Evolutionary conservation across 176 grass and related monocot species (phyloP), one percentile per base, ranked within the genome.

Genomic region (sorghum (Sorghum bicolor)): DNA sequence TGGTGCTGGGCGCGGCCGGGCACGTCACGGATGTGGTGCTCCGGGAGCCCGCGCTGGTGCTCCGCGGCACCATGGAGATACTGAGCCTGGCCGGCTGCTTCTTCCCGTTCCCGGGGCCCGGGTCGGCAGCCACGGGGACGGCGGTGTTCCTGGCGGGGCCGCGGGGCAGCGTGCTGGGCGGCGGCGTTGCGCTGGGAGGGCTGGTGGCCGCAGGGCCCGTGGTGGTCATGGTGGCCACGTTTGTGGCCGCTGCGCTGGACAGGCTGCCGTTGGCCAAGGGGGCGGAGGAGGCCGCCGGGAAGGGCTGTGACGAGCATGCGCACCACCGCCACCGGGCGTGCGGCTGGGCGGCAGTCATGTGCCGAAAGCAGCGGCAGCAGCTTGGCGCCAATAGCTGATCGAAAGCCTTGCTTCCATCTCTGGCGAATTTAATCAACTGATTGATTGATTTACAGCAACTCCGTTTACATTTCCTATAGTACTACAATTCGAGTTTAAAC

Each of bases 141-240:
- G 68, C 78, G 6, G 82, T 88, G 34, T 86, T 88, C 78, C 69
- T 92, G 33, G 57, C 86, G 0, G 86, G 90, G 31, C 79, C 82
- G 58, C 79, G 75, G 3, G 90, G 90, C 9, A 55, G 69, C 33
- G 86, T 88, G 31, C 64, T 88, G 48, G 90, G 90, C 31, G 83
- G 90, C 62, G 52, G 31, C 63, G 87, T 89, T 5, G 79, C 69
- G 25, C 45, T 8, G 16, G 87, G 90, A 69, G 87, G 80, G 11
- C 65, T 93, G 16, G 67, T 89, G 13, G 91, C 91, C n/a, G 87
- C 84, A 20, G 87, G 91, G 15, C 87, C 87, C 17, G 91, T 93
- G 71, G 84, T 90, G 57, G 84, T 93, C 6, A 72, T 87, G 70
- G 55, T 87, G 31, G 87, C 91, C 57, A 87, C 87, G 45, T 92